Evolutionary conservation across 2,329 filamentous ascomycete species (phyloP), one percentile per base, ranked within the genome.

Genomic region (Phyllosticta citriasiana): DNA sequence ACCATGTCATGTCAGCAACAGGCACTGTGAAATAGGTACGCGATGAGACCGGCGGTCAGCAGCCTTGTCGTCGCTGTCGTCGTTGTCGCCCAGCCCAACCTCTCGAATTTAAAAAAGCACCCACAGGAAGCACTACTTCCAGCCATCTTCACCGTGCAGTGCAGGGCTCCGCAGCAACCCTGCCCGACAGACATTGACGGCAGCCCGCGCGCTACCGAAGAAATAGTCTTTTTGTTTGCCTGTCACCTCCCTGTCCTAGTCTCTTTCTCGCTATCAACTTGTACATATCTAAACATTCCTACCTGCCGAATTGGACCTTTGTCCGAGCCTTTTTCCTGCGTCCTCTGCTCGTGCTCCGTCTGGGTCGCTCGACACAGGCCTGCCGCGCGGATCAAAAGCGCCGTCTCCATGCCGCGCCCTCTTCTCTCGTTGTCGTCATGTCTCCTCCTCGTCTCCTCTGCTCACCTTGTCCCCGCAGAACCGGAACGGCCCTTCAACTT

Each of bases 401-500:
- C 40, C 40, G 14, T 47, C 24, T 30, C 53, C 53, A 62, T 62
- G 60, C 60, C 52, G 52, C 16, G 10, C 55, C 57, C 33, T 25
- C 19, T 62, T 14, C 35, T 58, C 24, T 55, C 61, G 26, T 57
- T 63, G 7, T 53, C 57, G 33, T 50, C 57, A 10, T 60, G 47
- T 16, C 55, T 63, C 10, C 25, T 59, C 12, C 35, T 61, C n/a
- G 16, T 55, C 4, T 51, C 55, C 35, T 58, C 57, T 9, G 14
- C 33, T 9, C 47, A 40, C 51, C 53, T 63, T 9, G 33, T 53
- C 4, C 16, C 27, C 2, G 58, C 62, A n/a, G 55, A 61, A 19
- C 63, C 69, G 40, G 71, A 70, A 71, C 80, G 76, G 78, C 76
- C 78, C 16, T 73, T 76, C 72, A 76, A 79, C 57, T 70, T 80